A percentile compares a stretch with the other conserved stretches of the same genome.
Evolutionary conservation across 1,284 basidiomycete genomes (phyloP).

Genomic region (Coniophora puteana): DNA sequence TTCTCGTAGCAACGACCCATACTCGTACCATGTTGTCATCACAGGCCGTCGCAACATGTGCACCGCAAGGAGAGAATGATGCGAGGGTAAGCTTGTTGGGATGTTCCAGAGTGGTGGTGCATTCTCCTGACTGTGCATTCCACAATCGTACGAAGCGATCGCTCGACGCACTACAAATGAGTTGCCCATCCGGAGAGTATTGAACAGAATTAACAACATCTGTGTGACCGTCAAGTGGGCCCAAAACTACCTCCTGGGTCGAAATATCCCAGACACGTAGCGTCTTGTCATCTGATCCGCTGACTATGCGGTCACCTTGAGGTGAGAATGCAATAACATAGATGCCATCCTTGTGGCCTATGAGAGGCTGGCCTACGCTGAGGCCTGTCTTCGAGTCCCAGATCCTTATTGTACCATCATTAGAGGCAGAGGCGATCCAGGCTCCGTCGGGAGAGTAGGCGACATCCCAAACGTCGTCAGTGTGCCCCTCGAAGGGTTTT

Average conservation of each 20-base stretch:
- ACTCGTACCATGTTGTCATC: too few species aligned
- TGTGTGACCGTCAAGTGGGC: slow-evolving; percentile 2
- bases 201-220: slow-evolving; percentile 3
- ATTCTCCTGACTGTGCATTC: too few species aligned
- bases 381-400: slow-evolving; percentile 2
- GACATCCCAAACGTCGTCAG: background rate
- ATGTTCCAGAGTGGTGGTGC: too few species aligned
- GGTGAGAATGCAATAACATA: background rate
- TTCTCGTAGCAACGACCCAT: too few species aligned
- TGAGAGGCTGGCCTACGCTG: background rate
- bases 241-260: background rate
- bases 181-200: slow-evolving; percentile 6
- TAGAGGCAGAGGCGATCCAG: slow-evolving; percentile 1
- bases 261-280: background rate
- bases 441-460: slow-evolving; percentile 5
- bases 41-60: too few species aligned
- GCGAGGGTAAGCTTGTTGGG: too few species aligned
- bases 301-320: slow-evolving; percentile 1
- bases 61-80: too few species aligned
- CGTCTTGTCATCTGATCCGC: background rate
- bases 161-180: slow-evolving; percentile 34
- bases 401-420: background rate
- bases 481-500: slow-evolving; percentile 2
- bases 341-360: background rate
- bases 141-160: slow-evolving; percentile 6